Evolutionary conservation across 441 rosid species (phyloP).

Genomic region (Euphorbia schlechtendalii): DNA sequence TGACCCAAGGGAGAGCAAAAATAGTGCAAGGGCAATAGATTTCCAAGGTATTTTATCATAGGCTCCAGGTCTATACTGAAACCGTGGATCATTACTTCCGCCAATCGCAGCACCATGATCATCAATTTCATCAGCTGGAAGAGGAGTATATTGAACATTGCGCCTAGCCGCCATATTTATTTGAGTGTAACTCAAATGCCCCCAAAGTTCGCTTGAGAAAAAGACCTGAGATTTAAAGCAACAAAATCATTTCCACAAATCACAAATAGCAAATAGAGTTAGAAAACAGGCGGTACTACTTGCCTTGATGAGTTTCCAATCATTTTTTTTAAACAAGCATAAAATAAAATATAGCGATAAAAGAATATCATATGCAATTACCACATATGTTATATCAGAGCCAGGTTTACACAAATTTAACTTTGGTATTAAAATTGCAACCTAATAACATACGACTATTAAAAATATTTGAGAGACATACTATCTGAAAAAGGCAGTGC

Average conservation of each 20-base stretch:
- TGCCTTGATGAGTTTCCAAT: neutral
- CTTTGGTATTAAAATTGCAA: neutral
- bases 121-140: slow-evolving; percentile 54
- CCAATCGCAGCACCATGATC: slow-evolving; percentile 26
- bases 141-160: slow-evolving; percentile 39
- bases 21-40: slow-evolving; percentile 68
- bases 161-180: slow-evolving; percentile 56
- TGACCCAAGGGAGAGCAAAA: slow-evolving; percentile 60
- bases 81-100: slow-evolving; percentile 46
- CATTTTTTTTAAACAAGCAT: neutral
- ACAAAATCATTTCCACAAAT: neutral
- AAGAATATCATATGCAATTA: too few relatives aligned
- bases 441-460: neutral
- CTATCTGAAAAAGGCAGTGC: neutral
- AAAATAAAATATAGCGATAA: neutral
- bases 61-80: slow-evolving; percentile 52
- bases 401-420: neutral
- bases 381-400: neutral
- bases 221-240: neutral
- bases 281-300: neutral
- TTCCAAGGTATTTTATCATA: slow-evolving; percentile 77
- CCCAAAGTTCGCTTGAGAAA: neutral
- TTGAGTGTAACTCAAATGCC: neutral
- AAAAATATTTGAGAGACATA: neutral
- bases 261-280: neutral